These are phyloP conservation scores for Protomyces lactucae-debilis DNA, from an alignment of 1,139 yeast genomes.

Conservation along the genomic window DNA sequence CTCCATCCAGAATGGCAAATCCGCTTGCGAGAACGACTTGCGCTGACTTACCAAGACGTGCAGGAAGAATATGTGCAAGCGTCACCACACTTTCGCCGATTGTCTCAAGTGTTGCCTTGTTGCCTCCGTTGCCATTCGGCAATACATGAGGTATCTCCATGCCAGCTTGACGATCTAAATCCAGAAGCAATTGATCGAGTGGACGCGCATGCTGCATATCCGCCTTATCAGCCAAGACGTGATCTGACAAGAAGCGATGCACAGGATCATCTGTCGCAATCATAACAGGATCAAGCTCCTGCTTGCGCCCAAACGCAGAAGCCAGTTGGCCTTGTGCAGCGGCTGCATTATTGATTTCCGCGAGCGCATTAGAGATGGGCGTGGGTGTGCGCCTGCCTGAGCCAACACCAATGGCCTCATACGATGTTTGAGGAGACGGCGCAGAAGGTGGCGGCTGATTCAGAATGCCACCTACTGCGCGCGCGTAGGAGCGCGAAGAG, in stretches of 20 bases:
- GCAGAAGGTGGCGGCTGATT: constrained; percentile 20
- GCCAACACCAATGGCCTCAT: neutral
- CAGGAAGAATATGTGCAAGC: constrained; percentile 13
- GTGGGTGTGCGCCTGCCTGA: neutral
- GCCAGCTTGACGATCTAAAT: constrained; percentile 3
- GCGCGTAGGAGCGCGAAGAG: constrained; percentile 1
- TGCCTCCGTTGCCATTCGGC: constrained; percentile 16
- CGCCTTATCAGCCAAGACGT: neutral
- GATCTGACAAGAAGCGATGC: neutral
- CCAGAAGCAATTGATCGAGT: neutral
- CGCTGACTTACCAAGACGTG: neutral
- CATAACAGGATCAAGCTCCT: constrained; percentile 1
- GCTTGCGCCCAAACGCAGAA: constrained; percentile 1
- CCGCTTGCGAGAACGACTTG: constrained; percentile 16
- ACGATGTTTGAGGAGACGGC: neutral
- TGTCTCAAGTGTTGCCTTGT: constrained; percentile 4
- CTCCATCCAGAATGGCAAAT: constrained; percentile 16
- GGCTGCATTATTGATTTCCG: constrained; percentile 1
- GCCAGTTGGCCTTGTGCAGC: neutral
- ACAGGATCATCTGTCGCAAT: neutral
- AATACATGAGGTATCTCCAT: constrained; percentile 11
- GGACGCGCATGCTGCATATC: neutral
- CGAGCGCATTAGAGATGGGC: neutral
- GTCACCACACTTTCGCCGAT: constrained; percentile 19
- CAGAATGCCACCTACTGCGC: constrained; percentile 19